These are phyloP conservation scores for Peniophora sp. DNA, from an alignment of 1,284 basidiomycete genomes.

Conservation along the genomic window DNA sequence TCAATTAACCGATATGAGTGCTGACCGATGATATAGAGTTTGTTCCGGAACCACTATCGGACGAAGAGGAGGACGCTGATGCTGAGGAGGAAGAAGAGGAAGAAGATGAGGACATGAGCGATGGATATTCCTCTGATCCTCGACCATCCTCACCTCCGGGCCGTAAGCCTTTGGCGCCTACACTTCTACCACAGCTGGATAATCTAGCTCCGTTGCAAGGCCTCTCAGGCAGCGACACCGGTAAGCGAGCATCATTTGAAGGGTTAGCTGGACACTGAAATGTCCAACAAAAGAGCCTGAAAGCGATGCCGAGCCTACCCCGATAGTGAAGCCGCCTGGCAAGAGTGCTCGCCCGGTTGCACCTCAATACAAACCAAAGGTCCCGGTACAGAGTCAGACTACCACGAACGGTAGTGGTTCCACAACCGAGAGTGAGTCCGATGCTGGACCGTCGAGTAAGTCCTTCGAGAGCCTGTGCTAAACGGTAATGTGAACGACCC, in stretches of 20 bases:
- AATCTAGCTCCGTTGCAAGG: not conserved
- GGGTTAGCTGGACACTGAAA: not conserved
- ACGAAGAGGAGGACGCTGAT: conserved; percentile 4
- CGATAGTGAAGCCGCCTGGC: too few relatives aligned
- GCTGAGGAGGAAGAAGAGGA: conserved; percentile 10
- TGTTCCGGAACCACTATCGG: conserved; percentile 8
- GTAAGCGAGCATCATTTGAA: conserved; percentile 5
- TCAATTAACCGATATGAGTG: conserved; percentile 7
- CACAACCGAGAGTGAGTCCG: too few relatives aligned
- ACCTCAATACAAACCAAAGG: too few relatives aligned
- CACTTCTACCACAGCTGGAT: not conserved
- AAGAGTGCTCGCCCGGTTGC: too few relatives aligned
- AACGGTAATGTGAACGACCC: too few relatives aligned
- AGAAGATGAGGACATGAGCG: conserved; percentile 5
- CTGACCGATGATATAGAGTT: conserved; percentile 9
- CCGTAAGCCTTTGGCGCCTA: conserved; percentile 3
- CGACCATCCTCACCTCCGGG: conserved; percentile 1
- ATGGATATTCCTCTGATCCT: conserved; percentile 1
- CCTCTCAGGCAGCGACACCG: conserved; percentile 7
- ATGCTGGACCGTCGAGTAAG: too few relatives aligned
- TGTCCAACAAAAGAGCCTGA: conserved; percentile 9
- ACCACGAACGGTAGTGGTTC: not conserved
- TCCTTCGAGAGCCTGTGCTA: too few relatives aligned
- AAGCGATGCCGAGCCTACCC: conserved; percentile 4
- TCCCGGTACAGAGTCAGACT: not conserved